These are phyloP conservation scores for Phaeosphaeriaceae sp. DNA, from an alignment of 2,329 filamentous ascomycete genomes.

Conservation along the genomic window DNA sequence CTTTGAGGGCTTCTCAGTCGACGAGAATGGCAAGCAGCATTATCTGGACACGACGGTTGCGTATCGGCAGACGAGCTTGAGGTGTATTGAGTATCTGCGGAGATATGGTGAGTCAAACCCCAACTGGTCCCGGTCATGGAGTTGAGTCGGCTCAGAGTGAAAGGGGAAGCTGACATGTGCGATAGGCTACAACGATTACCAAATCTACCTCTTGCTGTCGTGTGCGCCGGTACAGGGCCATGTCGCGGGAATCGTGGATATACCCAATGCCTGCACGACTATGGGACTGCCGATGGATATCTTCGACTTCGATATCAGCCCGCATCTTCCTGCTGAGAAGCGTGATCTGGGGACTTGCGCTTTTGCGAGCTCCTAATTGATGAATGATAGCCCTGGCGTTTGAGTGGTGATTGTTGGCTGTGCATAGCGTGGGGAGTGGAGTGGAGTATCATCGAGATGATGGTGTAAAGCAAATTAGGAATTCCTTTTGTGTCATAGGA, in stretches of 20 bases:
- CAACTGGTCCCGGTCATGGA: too few species aligned
- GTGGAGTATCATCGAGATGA: too few species aligned
- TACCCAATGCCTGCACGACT: constrained; percentile 90
- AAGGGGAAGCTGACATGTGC: too few species aligned
- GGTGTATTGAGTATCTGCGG: constrained; percentile 80
- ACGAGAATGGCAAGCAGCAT: constrained; percentile 87
- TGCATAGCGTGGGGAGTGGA: too few species aligned
- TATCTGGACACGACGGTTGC: constrained; percentile 87
- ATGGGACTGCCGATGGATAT: constrained; percentile 90
- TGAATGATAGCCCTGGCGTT: too few species aligned
- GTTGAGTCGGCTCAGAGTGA: too few species aligned
- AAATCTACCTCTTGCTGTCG: constrained; percentile 84
- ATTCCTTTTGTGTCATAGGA: neutral
- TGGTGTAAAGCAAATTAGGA: neutral
- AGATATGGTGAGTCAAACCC: constrained; percentile 67
- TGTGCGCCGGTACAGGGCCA: constrained; percentile 89
- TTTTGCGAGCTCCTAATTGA: constrained; percentile 54
- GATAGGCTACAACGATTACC: constrained; percentile 69
- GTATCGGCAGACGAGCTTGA: constrained; percentile 80
- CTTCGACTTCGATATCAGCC: constrained; percentile 90
- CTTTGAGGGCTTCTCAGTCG: constrained; percentile 90
- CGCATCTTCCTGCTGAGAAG: constrained; percentile 66
- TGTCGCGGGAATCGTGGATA: constrained; percentile 85
- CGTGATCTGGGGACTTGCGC: constrained; percentile 76
- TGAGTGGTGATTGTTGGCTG: too few species aligned